Base-by-base conservation (phyloP, 148 eudicot species). In the Diospyros lotus region DNA sequence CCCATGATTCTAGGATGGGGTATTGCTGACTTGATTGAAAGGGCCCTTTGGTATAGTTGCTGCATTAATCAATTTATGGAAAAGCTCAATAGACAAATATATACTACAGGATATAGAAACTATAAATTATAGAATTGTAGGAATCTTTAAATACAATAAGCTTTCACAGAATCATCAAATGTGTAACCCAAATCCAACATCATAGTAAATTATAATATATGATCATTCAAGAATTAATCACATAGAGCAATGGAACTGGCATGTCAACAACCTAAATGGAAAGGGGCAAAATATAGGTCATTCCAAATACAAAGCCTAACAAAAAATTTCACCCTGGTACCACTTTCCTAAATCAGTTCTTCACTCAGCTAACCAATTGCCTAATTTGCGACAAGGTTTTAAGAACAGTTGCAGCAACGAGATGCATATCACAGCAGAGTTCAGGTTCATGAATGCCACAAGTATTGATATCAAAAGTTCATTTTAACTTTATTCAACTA, bases 1-100 rank as follows among this genome's bases (percentile, higher is more conserved):
- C 98, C 99, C 97, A 93, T 95, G 71, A 95, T 93, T 75, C 98
- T 91, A 71, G 99, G 99, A 85, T 95, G 99, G 68, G 99, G 98
- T 75, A 95, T 95, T 17, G 99, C 99, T 75, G 99, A 95, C 78
- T 95, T 95, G 72, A 95, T 88, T 52, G 98, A 83, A 17, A 95
- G 86, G 79, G 99, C 99, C 80, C 88, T 95, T 78, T 84, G 96
- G 85, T 95, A 95, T 38, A 95, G 83, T 93, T 95, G 94, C 99
- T 95, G 89, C 78, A 77, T 73, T 15, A 69, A 77, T 75, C 53
- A 75, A 71, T 50, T 50, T 0, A 56, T 41, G 13, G 44, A 73
- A 48, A 73, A 73, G 46, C 38, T 50, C 67, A 62, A 52, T 62
- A 5, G 56, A 61, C 60, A 61, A 44, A 61, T 7, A 73, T 9